A percentile compares a stretch with the other conserved stretches of the same genome.
Evolutionary conservation across 2,329 filamentous ascomycete species (phyloP).

Genomic region (Fusarium nelsonii): DNA sequence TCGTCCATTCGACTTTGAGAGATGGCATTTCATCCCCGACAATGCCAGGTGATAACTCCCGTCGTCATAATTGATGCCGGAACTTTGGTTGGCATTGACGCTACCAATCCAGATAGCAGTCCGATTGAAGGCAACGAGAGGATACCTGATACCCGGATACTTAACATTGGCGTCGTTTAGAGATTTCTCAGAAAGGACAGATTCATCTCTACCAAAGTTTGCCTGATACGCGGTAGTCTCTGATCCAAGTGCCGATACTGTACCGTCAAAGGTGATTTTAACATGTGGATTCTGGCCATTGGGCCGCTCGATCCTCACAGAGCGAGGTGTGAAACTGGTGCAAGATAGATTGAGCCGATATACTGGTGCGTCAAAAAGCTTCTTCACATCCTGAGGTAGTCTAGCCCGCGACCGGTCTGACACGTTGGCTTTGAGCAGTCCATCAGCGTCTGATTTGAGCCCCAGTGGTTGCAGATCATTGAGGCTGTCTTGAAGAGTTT

Average conservation of each 20-base stretch:
- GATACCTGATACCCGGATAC: background rate
- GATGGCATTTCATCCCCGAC: constrained; percentile 15
- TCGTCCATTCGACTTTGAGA: constrained; percentile 20
- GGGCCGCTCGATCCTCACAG: background rate
- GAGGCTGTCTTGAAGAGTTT: constrained; percentile 5
- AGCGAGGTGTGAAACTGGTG: background rate
- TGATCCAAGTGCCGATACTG: background rate
- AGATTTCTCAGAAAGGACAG: background rate
- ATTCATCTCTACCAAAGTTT: constrained; percentile 4
- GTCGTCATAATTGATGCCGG: background rate
- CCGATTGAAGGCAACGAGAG: constrained; percentile 14
- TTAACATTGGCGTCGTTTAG: background rate
- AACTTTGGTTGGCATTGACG: background rate
- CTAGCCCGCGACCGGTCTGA: background rate
- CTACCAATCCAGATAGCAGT: constrained; percentile 20
- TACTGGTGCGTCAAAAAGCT: constrained; percentile 14
- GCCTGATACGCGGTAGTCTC: background rate
- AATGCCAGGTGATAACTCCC: constrained; percentile 7
- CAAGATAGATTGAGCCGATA: constrained; percentile 17
- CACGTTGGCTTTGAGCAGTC: constrained; percentile 17
- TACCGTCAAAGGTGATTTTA: constrained; percentile 9
- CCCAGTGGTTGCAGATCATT: background rate
- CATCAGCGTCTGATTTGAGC: background rate
- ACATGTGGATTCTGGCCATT: background rate
- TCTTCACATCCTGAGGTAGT: constrained; percentile 1